Evolutionary conservation across 768 basidiomycete genomes (phyloP).

Genomic region (Solioccasus polychromus): DNA sequence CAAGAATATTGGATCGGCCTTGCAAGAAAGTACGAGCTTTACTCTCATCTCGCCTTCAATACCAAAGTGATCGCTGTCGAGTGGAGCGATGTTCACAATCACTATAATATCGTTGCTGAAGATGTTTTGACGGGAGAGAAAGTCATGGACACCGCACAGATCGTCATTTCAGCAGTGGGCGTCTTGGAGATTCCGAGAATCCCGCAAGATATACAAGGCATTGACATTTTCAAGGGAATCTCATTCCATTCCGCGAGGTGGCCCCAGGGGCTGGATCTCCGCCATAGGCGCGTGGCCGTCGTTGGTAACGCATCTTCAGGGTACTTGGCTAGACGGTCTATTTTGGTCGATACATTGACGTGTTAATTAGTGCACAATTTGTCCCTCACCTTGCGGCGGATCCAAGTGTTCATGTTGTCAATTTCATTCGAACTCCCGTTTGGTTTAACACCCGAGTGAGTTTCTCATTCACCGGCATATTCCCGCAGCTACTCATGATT

Average conservation of each 20-base stretch:
- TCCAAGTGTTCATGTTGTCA: conserved; percentile 48
- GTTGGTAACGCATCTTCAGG: conserved; percentile 69
- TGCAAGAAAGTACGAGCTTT: conserved; percentile 41
- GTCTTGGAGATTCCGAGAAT: conserved; percentile 44
- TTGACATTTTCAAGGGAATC: conserved; percentile 43
- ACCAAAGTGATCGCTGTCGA: conserved; percentile 40
- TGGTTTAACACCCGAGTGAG: conserved; percentile 57
- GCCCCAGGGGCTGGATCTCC: conserved; percentile 39
- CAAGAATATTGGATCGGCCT: conserved; percentile 43
- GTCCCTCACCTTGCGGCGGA: conserved; percentile 53
- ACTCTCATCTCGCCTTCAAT: conserved; percentile 41
- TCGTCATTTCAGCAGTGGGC: conserved; percentile 51
- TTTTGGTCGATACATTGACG: conserved; percentile 1
- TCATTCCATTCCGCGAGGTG: conserved; percentile 56
- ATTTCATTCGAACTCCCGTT: conserved; percentile 59
- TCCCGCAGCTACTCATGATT: conserved; percentile 29
- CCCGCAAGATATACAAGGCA: conserved; percentile 33
- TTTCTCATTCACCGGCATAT: not conserved
- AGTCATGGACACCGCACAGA: conserved; percentile 35
- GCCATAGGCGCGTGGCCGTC: conserved; percentile 38
- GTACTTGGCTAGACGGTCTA: conserved; percentile 29
- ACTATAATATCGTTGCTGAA: conserved; percentile 36
- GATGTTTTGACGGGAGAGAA: conserved; percentile 32
- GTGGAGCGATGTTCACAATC: conserved; percentile 40
- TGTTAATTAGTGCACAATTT: conserved; percentile 52